Base-by-base conservation (phyloP, 1,139 yeast genomes). In the Yamadazyma friedrichii region DNA sequence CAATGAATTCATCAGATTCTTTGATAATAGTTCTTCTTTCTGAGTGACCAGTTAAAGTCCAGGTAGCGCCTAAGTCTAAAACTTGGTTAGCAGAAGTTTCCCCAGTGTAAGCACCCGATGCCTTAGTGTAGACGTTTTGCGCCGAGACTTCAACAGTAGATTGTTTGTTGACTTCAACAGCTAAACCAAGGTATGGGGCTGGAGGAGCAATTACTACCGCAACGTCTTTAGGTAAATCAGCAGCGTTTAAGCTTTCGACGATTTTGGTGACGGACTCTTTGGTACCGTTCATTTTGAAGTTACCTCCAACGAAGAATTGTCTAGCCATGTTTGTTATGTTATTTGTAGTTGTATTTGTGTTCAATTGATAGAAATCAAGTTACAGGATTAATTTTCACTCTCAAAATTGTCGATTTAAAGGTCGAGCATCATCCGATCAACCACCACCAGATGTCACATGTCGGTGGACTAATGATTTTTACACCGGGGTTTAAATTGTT, bases 281-380 rank as follows among this genome's bases (percentile, higher is more conserved):
- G 64, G 96, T 76, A 65, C 99, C 98, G 80, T 93, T 94, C 89
- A 94, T 85, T 74, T 93, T 93, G 80, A 93, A 91, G 89, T 93
- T 93, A 63, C 98, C 98, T 59, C 98, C 98, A 61, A 86, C 91
- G 66, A 93, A 89, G 78, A 91, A 91, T 74, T 83, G 85, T 78
- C 98, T 89, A 67, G 95, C 82, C 96, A 64, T 64, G 15, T 15
- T 35, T 6, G 9, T 25, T 10, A 11, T 25, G 28, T 25, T 25
- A 9, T 25, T 9, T 25, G n/a, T 25, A 10, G 10, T 25, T 6
- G 5, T 6, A 11, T 25, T 25, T 25, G 9, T 12, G 8, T 20
- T 20, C 24, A 20, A 20, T 20, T 20, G 31, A 28, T 12, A 28
- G 33, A 11, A 31, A 31, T 13, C 25, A 15, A 15, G 8, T 5